phyloP scores from a whole-genome alignment of 2,329 filamentous ascomycete genomes.

The Ophiognomonia clavigignenti-juglandacearum region DNA sequence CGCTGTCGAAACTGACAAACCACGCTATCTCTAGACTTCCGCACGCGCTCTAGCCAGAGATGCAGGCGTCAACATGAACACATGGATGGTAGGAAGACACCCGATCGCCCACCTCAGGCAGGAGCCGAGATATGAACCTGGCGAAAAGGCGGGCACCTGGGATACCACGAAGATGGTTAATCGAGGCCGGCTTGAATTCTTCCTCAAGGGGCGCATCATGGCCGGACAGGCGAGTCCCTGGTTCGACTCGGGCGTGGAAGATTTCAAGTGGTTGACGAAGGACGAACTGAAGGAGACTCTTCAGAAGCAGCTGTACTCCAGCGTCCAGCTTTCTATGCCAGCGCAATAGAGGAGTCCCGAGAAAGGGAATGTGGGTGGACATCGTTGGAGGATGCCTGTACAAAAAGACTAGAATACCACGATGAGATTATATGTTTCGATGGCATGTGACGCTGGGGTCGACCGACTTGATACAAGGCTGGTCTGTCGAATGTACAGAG shows the following conservation, averaged over 20 bases:
- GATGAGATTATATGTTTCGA: too few species aligned
- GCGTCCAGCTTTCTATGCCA: conserved; percentile 73
- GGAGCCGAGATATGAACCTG: conserved; percentile 33
- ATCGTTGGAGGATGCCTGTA: not conserved
- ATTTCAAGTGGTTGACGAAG: conserved; percentile 90
- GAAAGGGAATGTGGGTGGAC: not conserved
- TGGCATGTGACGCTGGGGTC: too few species aligned
- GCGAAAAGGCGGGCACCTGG: too few species aligned
- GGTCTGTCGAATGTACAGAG: too few species aligned
- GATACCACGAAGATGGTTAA: too few species aligned
- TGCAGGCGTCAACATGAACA: conserved; percentile 95
- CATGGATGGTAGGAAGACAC: conserved; percentile 89
- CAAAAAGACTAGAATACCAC: conserved; percentile 4
- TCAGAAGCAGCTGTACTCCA: conserved; percentile 63
- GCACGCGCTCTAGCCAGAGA: conserved; percentile 71
- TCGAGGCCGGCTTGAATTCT: too few species aligned
- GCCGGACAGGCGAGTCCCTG: conserved; percentile 84
- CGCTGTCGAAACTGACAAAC: not conserved
- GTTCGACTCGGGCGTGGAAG: conserved; percentile 65
- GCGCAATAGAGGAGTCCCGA: conserved; percentile 6
- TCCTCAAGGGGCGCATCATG: conserved; percentile 95
- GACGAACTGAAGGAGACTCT: conserved; percentile 75
- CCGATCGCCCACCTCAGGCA: conserved; percentile 76
- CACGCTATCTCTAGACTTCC: conserved; percentile 58
- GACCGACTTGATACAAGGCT: too few species aligned